Conservation (phyloP, 2,329 filamentous ascomycete genomes). For the Colletotrichum gloeosporioides region DNA sequence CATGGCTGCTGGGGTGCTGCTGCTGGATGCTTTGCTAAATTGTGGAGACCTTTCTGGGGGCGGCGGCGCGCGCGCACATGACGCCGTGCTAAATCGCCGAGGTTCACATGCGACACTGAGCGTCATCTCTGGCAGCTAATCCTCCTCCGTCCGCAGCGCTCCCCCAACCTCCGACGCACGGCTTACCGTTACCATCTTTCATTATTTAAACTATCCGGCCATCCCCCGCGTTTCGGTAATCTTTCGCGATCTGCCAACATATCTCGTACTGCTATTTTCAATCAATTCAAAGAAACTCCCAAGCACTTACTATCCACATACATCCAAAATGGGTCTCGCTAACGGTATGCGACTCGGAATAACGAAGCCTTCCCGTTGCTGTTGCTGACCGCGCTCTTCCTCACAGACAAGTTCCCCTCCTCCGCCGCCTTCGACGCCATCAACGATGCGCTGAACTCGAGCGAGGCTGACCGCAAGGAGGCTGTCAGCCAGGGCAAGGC, state of each 20-base stretch:
- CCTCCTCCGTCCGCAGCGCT: constrained; percentile 3
- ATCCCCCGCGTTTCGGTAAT: constrained; percentile 1
- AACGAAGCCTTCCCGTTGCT: not conserved
- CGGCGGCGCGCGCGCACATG: constrained; percentile 9
- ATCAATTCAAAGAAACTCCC: not conserved
- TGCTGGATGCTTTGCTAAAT: not conserved
- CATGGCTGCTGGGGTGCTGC: not conserved
- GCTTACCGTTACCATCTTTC: constrained; percentile 6
- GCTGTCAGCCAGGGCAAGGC: constrained; percentile 89
- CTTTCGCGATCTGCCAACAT: not conserved
- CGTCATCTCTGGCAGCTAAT: constrained; percentile 13
- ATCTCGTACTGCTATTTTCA: not conserved
- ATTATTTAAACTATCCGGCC: constrained; percentile 18
- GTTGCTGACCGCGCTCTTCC: not conserved
- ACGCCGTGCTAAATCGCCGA: constrained; percentile 21
- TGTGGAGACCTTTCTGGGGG: not conserved
- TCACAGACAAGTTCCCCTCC: constrained; percentile 82
- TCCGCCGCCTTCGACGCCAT: constrained; percentile 93
- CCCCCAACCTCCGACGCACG: constrained; percentile 15
- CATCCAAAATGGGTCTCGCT: constrained; percentile 72
- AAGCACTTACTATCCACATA: not conserved
- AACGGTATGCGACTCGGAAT: constrained; percentile 69
- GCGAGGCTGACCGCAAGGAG: constrained; percentile 78
- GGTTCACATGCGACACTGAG: constrained; percentile 25
- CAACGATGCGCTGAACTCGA: constrained; percentile 70